Percentiles rank a stretch among this genome's conserved stretches.
Conservation (phyloP, 805 yeast species). For the Komagataella pastoris region DNA sequence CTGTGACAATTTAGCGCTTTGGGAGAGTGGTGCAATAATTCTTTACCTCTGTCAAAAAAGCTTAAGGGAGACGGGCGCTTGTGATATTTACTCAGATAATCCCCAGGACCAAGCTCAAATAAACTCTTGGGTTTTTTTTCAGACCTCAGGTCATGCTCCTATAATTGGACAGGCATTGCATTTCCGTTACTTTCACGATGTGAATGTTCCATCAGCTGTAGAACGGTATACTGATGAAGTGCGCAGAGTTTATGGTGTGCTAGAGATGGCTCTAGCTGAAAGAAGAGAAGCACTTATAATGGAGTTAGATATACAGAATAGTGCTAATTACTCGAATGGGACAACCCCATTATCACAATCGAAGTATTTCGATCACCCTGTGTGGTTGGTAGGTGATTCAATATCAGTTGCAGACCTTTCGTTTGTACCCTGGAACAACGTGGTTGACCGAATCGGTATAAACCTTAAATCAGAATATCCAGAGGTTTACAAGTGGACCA, state of each 20-base stretch:
- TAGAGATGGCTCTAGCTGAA: conserved; percentile 92
- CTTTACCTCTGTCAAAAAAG: conserved; percentile 66
- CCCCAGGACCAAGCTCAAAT: conserved; percentile 74
- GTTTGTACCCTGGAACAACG: conserved; percentile 95
- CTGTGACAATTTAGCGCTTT: conserved; percentile 64
- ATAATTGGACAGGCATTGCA: conserved; percentile 97
- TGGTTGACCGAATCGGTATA: conserved; percentile 85
- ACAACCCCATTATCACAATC: conserved; percentile 78
- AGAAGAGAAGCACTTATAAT: conserved; percentile 79
- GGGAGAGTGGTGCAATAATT: conserved; percentile 94
- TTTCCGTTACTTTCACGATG: conserved; percentile 81
- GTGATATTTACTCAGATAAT: conserved; percentile 65
- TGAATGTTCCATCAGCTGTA: conserved; percentile 76
- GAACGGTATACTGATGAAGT: conserved; percentile 89
- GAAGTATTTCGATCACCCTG: conserved; percentile 82
- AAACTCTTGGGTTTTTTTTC: conserved; percentile 84
- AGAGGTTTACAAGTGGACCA: conserved; percentile 93
- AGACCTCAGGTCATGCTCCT: conserved; percentile 96
- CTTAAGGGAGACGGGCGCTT: conserved; percentile 47
- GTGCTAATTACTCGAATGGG: conserved; percentile 78
- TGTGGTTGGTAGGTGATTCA: conserved; percentile 86
- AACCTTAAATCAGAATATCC: conserved; percentile 81
- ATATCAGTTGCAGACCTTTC: conserved; percentile 81
- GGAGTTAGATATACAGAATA: conserved; percentile 81
- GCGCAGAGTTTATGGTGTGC: conserved; percentile 82